Evolutionary conservation across 1,139 yeast genomes (phyloP).

Genomic region (Pichiaceae sp.): DNA sequence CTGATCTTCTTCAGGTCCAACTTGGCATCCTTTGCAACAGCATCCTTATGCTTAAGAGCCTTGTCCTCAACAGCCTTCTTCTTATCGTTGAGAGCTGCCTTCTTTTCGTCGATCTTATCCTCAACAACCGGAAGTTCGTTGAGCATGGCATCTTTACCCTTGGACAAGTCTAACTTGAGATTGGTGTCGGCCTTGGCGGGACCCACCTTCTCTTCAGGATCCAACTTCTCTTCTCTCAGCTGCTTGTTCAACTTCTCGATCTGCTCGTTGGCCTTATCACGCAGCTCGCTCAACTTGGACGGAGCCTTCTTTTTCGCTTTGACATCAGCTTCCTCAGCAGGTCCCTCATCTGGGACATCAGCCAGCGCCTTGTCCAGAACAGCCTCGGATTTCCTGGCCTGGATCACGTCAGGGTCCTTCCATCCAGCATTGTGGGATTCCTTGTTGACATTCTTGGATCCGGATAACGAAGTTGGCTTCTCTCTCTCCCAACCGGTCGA

Average conservation of each 20-base stretch:
- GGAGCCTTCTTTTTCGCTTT: background rate
- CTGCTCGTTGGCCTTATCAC: background rate
- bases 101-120: background rate
- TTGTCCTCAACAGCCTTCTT: background rate
- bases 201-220: background rate
- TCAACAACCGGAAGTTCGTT: background rate
- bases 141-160: background rate
- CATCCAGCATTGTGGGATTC: conserved; percentile 5
- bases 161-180: background rate
- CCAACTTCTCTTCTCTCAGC: background rate
- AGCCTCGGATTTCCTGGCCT: background rate
- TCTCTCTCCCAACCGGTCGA: conserved; percentile 53
- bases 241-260: background rate
- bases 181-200: background rate
- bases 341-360: too few relatives aligned
- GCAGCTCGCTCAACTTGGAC: background rate
- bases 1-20: too few relatives aligned
- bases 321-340: background rate
- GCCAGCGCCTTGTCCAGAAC: background rate
- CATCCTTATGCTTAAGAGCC: too few relatives aligned
- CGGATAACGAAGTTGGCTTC: background rate
- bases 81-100: background rate
- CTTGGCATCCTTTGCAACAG: background rate
- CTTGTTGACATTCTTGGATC: too few relatives aligned
- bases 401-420: background rate